Conservation (phyloP, 768 basidiomycete species). For the Suillus americanus region DNA sequence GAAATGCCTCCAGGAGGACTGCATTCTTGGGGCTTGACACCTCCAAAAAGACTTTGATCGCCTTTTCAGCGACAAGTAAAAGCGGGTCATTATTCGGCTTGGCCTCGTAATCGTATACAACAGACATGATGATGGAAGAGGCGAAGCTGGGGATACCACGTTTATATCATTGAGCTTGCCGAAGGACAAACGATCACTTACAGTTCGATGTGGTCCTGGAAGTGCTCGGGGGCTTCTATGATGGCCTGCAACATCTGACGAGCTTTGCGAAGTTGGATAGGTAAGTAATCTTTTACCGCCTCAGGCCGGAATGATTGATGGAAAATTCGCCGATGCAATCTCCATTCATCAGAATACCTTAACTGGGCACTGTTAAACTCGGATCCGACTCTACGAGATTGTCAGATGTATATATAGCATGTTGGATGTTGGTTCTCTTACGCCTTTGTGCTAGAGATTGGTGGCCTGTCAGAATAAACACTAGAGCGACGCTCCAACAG, state of each 20-base stretch:
- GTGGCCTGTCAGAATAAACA: slow-evolving; percentile 39
- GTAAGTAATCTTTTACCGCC: slow-evolving; percentile 23
- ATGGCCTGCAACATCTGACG: slow-evolving; percentile 24
- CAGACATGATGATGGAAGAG: slow-evolving; percentile 32
- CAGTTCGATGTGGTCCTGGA: slow-evolving; percentile 31
- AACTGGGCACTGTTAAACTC: slow-evolving; percentile 32
- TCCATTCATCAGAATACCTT: slow-evolving; percentile 30
- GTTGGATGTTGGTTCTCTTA: slow-evolving; percentile 5
- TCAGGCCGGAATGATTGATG: slow-evolving; percentile 32
- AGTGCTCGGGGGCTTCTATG: slow-evolving; percentile 24
- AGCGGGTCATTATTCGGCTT: slow-evolving; percentile 26
- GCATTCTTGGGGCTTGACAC: slow-evolving; percentile 25
- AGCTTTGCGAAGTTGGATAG: slow-evolving; percentile 28
- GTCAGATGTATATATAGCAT: slow-evolving; percentile 6
- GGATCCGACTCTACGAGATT: slow-evolving; percentile 23
- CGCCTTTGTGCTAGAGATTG: slow-evolving; percentile 27
- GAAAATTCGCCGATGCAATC: slow-evolving; percentile 33
- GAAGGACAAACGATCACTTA: slow-evolving; percentile 13
- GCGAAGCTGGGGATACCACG: slow-evolving; percentile 23
- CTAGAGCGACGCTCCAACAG: slow-evolving; percentile 37
- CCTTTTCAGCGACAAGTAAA: slow-evolving; percentile 29
- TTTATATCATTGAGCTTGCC: background rate
- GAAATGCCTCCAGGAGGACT: slow-evolving; percentile 30
- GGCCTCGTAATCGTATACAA: slow-evolving; percentile 34
- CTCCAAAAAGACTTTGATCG: slow-evolving; percentile 26